A percentile compares a stretch with the other conserved stretches of the same genome.
These are phyloP conservation scores for Aspergillus olivimuriae DNA, from an alignment of 495 filamentous ascomycete species.

Conservation along the genomic window DNA sequence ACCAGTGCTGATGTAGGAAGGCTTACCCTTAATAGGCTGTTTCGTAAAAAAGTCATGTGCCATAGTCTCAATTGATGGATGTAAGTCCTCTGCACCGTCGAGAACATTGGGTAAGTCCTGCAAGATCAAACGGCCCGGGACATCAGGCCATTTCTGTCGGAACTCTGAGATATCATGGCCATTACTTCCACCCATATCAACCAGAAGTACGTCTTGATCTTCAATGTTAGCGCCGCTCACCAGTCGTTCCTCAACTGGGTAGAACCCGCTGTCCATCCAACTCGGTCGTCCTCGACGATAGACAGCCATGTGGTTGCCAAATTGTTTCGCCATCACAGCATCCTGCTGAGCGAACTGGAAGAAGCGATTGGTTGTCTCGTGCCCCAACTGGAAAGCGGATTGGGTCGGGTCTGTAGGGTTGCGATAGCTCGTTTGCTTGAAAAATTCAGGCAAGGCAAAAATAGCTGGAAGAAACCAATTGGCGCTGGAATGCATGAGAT, in stretches of 20 bases:
- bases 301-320: constrained; percentile 33
- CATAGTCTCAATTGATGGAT: constrained; percentile 9
- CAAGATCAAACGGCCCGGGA: constrained; percentile 38
- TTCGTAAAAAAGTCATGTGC: constrained; percentile 43
- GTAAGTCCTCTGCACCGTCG: constrained; percentile 17
- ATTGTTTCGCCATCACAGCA: constrained; percentile 15
- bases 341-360: constrained; percentile 22
- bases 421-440: constrained; percentile 21
- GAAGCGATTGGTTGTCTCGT: constrained; percentile 19
- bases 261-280: constrained; percentile 44
- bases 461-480: too few species aligned
- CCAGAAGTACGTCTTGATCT: constrained; percentile 33
- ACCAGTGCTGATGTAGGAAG: too few species aligned
- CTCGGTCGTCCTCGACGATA: constrained; percentile 36
- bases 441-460: constrained; percentile 25
- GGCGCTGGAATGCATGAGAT: too few species aligned
- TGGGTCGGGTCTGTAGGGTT: constrained; percentile 20
- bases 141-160: constrained; percentile 16
- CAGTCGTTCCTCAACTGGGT: constrained; percentile 36
- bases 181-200: constrained; percentile 48
- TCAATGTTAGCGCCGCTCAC: constrained; percentile 9
- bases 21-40: constrained; percentile 43
- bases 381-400: constrained; percentile 25
- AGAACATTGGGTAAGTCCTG: constrained; percentile 43
- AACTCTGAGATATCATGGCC: constrained; percentile 46